Evolutionary conservation across 2,329 filamentous ascomycete genomes (phyloP).

Genomic region (Calonectria fujianensis): DNA sequence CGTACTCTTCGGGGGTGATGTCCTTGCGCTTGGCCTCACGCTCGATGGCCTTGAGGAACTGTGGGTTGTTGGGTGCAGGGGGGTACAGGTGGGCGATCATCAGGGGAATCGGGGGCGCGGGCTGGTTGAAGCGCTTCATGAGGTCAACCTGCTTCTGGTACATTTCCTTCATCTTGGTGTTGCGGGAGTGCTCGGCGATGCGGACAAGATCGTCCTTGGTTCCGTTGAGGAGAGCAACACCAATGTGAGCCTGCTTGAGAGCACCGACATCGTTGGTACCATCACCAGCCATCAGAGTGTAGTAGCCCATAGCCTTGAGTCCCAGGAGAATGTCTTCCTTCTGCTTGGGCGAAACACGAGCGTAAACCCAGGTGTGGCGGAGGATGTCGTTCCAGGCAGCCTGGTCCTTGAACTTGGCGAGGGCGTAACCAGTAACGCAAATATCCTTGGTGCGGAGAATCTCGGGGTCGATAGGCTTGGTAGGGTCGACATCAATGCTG

Average conservation of each 20-base stretch:
- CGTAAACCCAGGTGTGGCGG: slow-evolving; percentile 96
- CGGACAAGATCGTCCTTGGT: slow-evolving; percentile 92
- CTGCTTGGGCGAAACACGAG: slow-evolving; percentile 97
- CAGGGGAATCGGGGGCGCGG: slow-evolving; percentile 91
- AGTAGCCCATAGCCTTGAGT: slow-evolving; percentile 97
- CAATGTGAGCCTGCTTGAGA: slow-evolving; percentile 97
- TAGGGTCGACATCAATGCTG: slow-evolving; percentile 89
- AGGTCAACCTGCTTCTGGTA: slow-evolving; percentile 96
- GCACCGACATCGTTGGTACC: slow-evolving; percentile 99
- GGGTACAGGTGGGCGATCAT: slow-evolving; percentile 96
- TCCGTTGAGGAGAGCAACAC: slow-evolving; percentile 95
- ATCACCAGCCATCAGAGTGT: slow-evolving; percentile 98
- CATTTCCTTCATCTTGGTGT: slow-evolving; percentile 98
- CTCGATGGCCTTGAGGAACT: slow-evolving; percentile 93
- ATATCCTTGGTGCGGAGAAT: slow-evolving; percentile 92
- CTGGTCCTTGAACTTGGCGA: slow-evolving; percentile 91
- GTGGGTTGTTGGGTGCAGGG: slow-evolving; percentile 91
- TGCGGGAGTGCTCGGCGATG: slow-evolving; percentile 94
- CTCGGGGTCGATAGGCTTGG: slow-evolving; percentile 84
- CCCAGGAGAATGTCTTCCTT: slow-evolving; percentile 99
- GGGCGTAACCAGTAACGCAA: slow-evolving; percentile 95
- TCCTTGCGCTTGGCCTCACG: slow-evolving; percentile 89
- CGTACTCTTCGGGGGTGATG: slow-evolving; percentile 75
- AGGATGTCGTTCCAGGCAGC: slow-evolving; percentile 84
- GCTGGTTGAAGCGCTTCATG: slow-evolving; percentile 97